These are phyloP conservation scores for Leccinum fuscescens DNA, from an alignment of 1,284 basidiomycete genomes.

Conservation along the genomic window DNA sequence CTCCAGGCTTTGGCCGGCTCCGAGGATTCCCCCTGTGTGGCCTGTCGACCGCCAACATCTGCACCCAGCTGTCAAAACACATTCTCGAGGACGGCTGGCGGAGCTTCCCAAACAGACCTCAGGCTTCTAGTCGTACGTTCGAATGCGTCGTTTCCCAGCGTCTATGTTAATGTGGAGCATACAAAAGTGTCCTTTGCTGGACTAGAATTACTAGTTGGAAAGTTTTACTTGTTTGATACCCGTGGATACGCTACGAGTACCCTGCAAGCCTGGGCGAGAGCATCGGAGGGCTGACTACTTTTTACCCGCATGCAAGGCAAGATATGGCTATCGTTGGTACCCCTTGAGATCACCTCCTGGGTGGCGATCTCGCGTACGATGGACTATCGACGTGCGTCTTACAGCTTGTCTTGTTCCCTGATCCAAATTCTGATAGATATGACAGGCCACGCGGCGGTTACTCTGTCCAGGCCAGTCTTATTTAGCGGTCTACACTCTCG, in stretches of 20 bases:
- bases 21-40: too few species aligned
- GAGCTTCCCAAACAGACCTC: too few species aligned
- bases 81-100: too few species aligned
- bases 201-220: constrained; percentile 72
- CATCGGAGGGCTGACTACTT: too few species aligned
- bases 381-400: constrained; percentile 59
- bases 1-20: too few species aligned
- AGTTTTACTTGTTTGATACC: constrained; percentile 69
- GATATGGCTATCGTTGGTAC: constrained; percentile 65
- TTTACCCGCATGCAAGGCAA: constrained; percentile 42
- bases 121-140: constrained; percentile 33
- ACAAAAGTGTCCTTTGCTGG: constrained; percentile 67
- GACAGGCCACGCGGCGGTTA: constrained; percentile 52
- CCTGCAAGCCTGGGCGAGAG: neutral
- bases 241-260: constrained; percentile 55
- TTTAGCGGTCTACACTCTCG: constrained; percentile 35
- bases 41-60: too few species aligned
- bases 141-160: neutral
- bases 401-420: neutral
- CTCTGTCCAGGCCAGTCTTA: constrained; percentile 8
- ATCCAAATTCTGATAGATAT: constrained; percentile 2
- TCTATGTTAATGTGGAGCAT: neutral
- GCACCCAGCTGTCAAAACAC: too few species aligned
- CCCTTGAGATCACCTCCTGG: constrained; percentile 59
- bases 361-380: constrained; percentile 69